Evolutionary conservation across 192 early-diverging fungal species (phyloP).

Genomic region (Coemansia sp.): DNA sequence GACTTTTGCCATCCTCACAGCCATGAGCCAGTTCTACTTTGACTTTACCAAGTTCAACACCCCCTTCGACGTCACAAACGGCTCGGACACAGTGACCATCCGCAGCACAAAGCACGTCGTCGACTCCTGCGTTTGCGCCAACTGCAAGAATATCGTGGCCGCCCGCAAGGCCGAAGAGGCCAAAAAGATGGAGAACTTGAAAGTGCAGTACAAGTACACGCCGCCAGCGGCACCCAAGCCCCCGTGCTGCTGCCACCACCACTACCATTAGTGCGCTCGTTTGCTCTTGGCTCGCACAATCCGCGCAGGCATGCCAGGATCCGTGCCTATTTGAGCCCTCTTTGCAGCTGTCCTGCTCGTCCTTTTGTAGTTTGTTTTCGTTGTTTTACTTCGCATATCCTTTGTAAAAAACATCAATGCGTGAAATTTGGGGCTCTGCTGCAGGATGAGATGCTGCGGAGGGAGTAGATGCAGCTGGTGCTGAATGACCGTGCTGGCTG

Average conservation of each 20-base stretch:
- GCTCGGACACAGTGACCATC: slow-evolving; percentile 41
- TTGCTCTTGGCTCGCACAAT: not conserved
- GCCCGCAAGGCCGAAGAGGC: slow-evolving; percentile 27
- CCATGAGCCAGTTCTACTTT: slow-evolving; percentile 41
- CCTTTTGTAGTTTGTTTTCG: slow-evolving; percentile 24
- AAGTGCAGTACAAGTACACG: slow-evolving; percentile 30
- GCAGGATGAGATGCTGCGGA: no score
- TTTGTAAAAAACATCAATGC: slow-evolving; percentile 6
- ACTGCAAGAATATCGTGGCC: slow-evolving; percentile 35
- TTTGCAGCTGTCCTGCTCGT: not conserved
- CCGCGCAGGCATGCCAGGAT: not conserved
- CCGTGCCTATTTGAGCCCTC: not conserved
- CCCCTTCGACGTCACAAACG: slow-evolving; percentile 43
- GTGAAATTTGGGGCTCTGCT: not conserved
- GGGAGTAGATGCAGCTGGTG: no score
- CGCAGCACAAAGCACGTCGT: slow-evolving; percentile 40
- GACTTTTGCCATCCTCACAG: not conserved
- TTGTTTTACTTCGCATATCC: not conserved
- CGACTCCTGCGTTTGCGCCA: slow-evolving; percentile 43
- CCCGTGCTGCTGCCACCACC: slow-evolving; percentile 33
- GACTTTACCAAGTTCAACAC: slow-evolving; percentile 34
- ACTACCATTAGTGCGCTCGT: slow-evolving; percentile 16
- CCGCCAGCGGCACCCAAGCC: slow-evolving; percentile 23
- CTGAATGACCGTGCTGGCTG: no score
- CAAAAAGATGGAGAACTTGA: slow-evolving; percentile 28